Evolutionary conservation across 2,329 filamentous ascomycete species (phyloP).

Genomic region (Ophiostoma fasciatum): DNA sequence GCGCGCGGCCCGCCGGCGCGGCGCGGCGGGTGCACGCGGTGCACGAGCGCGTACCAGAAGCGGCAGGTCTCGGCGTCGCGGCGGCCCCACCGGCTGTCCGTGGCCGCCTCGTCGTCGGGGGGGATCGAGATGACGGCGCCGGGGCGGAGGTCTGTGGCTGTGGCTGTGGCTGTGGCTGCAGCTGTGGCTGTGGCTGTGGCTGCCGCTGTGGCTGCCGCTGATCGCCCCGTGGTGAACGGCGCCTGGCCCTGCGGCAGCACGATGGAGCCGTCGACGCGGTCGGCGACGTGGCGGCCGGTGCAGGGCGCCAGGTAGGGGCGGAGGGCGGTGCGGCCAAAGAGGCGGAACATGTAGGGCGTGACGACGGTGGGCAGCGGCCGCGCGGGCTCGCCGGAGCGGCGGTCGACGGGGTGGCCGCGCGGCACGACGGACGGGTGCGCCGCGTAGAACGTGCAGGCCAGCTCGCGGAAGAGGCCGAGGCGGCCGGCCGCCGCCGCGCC

Average conservation of each 20-base stretch:
- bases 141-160: slow-evolving; percentile 25
- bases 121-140: slow-evolving; percentile 35
- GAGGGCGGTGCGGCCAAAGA: slow-evolving; percentile 51
- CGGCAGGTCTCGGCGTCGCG: no score
- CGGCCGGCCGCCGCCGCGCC: slow-evolving; percentile 6
- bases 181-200: no score
- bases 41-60: slow-evolving; percentile 60
- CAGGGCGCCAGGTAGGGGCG: slow-evolving; percentile 34
- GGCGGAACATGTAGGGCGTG: slow-evolving; percentile 50
- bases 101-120: slow-evolving; percentile 29
- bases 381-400: neutral
- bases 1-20: slow-evolving; percentile 19
- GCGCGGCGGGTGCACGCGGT: slow-evolving; percentile 29
- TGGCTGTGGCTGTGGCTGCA: no score
- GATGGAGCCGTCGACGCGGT: neutral
- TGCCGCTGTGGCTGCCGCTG: no score
- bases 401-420: no score
- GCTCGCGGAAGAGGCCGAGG: slow-evolving; percentile 41
- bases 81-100: no score
- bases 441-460: slow-evolving; percentile 9
- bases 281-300: slow-evolving; percentile 15
- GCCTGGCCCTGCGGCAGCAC: slow-evolving; percentile 3
- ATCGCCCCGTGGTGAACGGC: slow-evolving; percentile 2
- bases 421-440: no score
- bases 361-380: slow-evolving; percentile 39